Evolutionary conservation across 495 filamentous ascomycete species (phyloP).

Genomic region (Aspergillus asperescens): DNA sequence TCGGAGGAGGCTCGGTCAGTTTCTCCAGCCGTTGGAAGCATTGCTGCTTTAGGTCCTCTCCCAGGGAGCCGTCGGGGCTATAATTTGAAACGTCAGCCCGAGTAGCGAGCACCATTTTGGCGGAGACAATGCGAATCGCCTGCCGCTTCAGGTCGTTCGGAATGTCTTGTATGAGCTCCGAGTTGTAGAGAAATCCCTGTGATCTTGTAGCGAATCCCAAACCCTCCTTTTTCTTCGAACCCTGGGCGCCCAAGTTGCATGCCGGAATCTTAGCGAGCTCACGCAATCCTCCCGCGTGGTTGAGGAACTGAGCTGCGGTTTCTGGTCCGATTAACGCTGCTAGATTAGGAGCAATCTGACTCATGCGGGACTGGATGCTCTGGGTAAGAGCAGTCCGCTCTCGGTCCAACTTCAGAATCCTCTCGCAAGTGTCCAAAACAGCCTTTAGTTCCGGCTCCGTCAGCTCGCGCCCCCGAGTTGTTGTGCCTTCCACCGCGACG

Average conservation of each 20-base stretch:
- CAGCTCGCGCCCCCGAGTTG: conserved; percentile 74
- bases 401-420: conserved; percentile 77
- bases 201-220: conserved; percentile 90
- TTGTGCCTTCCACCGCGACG: conserved; percentile 91
- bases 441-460: conserved; percentile 65
- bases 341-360: conserved; percentile 88
- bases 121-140: conserved; percentile 91
- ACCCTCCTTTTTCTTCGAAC: conserved; percentile 76
- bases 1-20: conserved; percentile 86
- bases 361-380: conserved; percentile 97
- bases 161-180: conserved; percentile 76
- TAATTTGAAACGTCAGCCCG: conserved; percentile 85
- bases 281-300: conserved; percentile 81
- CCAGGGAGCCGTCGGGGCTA: conserved; percentile 73
- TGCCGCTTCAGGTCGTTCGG: conserved; percentile 85
- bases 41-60: conserved; percentile 75
- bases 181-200: conserved; percentile 91
- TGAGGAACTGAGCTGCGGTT: conserved; percentile 95
- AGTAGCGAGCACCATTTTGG: conserved; percentile 87
- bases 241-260: conserved; percentile 85
- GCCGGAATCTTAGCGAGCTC: conserved; percentile 88
- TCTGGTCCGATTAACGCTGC: conserved; percentile 89
- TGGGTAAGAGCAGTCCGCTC: conserved; percentile 85
- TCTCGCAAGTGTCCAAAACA: conserved; percentile 75
- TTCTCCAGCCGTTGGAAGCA: conserved; percentile 90